Percentiles rank a stretch among this genome's conserved stretches.
These are phyloP conservation scores for Ensete glaucum DNA, from an alignment of 176 grass and related monocot species.

Conservation along the genomic window DNA sequence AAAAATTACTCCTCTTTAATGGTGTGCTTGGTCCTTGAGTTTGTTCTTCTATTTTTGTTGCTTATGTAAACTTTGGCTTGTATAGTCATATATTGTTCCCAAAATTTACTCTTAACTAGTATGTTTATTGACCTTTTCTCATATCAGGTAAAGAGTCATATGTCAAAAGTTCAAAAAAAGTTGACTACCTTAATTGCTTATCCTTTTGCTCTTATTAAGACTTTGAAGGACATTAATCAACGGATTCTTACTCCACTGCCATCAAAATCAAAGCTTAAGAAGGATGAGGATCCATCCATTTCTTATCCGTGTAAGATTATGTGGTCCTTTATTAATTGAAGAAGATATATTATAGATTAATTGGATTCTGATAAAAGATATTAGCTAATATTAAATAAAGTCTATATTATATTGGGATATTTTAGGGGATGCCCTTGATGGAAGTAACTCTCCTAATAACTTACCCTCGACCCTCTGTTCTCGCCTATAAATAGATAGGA, in stretches of 20 bases:
- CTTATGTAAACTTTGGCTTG: neutral
- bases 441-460: too few species aligned
- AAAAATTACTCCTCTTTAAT: too few species aligned
- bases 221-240: slow-evolving; percentile 74
- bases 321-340: too few species aligned
- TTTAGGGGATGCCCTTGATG: too few species aligned
- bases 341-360: too few species aligned
- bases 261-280: slow-evolving; percentile 69
- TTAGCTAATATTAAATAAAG: too few species aligned
- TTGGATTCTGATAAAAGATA: too few species aligned
- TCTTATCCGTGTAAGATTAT: too few species aligned
- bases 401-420: too few species aligned
- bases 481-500: too few species aligned
- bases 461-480: too few species aligned
- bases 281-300: slow-evolving; percentile 19
- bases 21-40: slow-evolving; percentile 4
- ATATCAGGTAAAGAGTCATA: slow-evolving; percentile 41
- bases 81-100: neutral
- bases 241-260: slow-evolving; percentile 47
- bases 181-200: slow-evolving; percentile 45
- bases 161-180: slow-evolving; percentile 41
- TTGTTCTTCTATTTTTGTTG: neutral
- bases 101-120: neutral
- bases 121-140: neutral
- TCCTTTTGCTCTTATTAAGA: slow-evolving; percentile 86